Evolutionary conservation across 768 basidiomycete species (phyloP).

Genomic region (Leccinum subtestaceum): DNA sequence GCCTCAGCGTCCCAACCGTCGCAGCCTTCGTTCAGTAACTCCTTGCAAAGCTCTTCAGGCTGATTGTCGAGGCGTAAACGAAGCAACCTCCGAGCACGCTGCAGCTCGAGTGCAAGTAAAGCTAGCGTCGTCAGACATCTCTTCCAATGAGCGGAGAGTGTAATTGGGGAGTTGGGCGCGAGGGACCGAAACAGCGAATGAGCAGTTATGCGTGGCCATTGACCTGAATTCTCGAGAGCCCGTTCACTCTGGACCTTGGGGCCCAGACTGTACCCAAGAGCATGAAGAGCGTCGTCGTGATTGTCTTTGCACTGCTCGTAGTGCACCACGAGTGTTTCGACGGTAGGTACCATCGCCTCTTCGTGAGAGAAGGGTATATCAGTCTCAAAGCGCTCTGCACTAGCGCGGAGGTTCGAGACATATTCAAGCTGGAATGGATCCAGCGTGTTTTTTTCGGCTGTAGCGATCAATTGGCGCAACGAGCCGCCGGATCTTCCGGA

Average conservation of each 20-base stretch:
- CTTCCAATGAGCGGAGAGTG: constrained; percentile 30
- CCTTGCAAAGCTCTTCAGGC: constrained; percentile 31
- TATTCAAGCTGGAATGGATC: constrained; percentile 14
- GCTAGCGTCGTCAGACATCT: constrained; percentile 29
- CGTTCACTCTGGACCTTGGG: constrained; percentile 12
- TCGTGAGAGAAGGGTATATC: neutral
- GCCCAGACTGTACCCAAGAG: constrained; percentile 12
- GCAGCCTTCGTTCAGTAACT: constrained; percentile 26
- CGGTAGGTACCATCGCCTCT: neutral
- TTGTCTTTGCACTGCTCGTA: constrained; percentile 4
- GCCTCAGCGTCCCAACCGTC: constrained; percentile 12
- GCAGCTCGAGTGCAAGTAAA: constrained; percentile 31
- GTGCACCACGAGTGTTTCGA: constrained; percentile 4
- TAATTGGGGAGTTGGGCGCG: constrained; percentile 20
- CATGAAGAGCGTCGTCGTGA: neutral
- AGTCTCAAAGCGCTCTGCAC: constrained; percentile 12
- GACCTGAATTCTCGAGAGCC: constrained; percentile 20
- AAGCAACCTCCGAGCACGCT: constrained; percentile 38
- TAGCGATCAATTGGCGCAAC: constrained; percentile 3
- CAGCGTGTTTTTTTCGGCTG: neutral
- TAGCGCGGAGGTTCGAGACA: constrained; percentile 13
- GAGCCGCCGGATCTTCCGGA: neutral
- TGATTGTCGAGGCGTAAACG: constrained; percentile 19
- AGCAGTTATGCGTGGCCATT: constrained; percentile 39
- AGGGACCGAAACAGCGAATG: constrained; percentile 32